phyloP scores from a whole-genome alignment of 1,284 basidiomycete genomes.

The Pyrrhoderma noxium region DNA sequence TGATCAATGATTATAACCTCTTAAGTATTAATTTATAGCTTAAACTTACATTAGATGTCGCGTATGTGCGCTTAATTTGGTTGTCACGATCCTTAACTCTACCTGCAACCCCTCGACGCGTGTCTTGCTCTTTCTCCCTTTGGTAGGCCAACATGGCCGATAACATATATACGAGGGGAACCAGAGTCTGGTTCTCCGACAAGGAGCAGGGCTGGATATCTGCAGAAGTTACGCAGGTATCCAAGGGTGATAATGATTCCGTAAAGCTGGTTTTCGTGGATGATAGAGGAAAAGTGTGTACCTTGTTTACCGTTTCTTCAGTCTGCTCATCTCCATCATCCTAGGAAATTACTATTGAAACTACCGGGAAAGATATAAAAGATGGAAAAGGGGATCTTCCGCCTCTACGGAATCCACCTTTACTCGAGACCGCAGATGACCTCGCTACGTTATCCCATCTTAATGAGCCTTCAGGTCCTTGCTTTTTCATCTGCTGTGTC shows the following conservation, averaged over 20 bases:
- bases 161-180: constrained; percentile 81
- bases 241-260: constrained; percentile 54
- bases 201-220: constrained; percentile 91
- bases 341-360: constrained; percentile 72
- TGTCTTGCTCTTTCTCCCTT: constrained; percentile 2
- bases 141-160: constrained; percentile 53
- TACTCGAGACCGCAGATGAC: constrained; percentile 96
- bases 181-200: constrained; percentile 85
- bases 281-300: constrained; percentile 75
- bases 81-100: background rate
- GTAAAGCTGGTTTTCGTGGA: constrained; percentile 78
- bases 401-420: constrained; percentile 92
- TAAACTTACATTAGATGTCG: too few relatives aligned
- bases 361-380: constrained; percentile 72
- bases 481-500: background rate
- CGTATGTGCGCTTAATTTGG: too few relatives aligned
- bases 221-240: constrained; percentile 68
- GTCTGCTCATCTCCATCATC: constrained; percentile 11
- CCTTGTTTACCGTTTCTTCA: constrained; percentile 16
- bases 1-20: too few relatives aligned
- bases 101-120: background rate
- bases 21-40: too few relatives aligned
- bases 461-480: constrained; percentile 91
- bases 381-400: constrained; percentile 73
- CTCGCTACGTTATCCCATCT: constrained; percentile 96